Evolutionary conservation across 2,329 filamentous ascomycete genomes (phyloP).

Genomic region (Fusarium piperis): DNA sequence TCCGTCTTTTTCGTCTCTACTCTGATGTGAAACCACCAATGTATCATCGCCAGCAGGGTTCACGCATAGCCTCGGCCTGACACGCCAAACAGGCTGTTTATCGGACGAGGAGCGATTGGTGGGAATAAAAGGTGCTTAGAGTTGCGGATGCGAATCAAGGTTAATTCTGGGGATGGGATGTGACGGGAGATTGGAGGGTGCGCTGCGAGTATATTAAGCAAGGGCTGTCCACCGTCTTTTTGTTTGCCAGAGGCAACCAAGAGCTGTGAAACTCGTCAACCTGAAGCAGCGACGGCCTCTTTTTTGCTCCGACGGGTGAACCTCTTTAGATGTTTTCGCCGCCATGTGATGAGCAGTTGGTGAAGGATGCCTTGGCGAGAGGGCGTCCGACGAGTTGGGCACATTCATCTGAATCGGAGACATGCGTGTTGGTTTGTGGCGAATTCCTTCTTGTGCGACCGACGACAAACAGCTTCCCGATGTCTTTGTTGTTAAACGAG

Average conservation of each 20-base stretch:
- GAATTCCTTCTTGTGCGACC: not conserved
- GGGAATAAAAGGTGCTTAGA: not conserved
- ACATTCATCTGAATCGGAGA: not conserved
- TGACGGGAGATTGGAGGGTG: constrained; percentile 10
- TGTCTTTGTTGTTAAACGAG: not conserved
- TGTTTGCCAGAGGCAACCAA: not conserved
- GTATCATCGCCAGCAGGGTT: constrained; percentile 32
- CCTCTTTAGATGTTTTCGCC: not conserved
- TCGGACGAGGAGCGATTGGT: not conserved
- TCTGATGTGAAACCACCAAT: constrained; percentile 17
- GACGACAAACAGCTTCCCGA: not conserved
- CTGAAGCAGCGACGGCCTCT: constrained; percentile 1
- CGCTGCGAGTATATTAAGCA: constrained; percentile 6
- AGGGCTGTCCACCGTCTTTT: not conserved
- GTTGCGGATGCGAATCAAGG: not conserved
- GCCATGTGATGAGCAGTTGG: not conserved
- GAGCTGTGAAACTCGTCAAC: not conserved
- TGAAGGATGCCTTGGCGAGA: not conserved
- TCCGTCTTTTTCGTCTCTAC: constrained; percentile 11
- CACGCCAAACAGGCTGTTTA: not conserved
- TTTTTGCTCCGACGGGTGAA: not conserved
- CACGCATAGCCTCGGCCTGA: constrained; percentile 3
- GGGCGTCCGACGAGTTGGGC: not conserved
- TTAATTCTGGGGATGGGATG: not conserved
- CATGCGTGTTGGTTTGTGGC: not conserved